Evolutionary conservation across 148 eudicot species (phyloP), one percentile per base, ranked within the genome.

Genomic region (Salicornia ramosissima): DNA sequence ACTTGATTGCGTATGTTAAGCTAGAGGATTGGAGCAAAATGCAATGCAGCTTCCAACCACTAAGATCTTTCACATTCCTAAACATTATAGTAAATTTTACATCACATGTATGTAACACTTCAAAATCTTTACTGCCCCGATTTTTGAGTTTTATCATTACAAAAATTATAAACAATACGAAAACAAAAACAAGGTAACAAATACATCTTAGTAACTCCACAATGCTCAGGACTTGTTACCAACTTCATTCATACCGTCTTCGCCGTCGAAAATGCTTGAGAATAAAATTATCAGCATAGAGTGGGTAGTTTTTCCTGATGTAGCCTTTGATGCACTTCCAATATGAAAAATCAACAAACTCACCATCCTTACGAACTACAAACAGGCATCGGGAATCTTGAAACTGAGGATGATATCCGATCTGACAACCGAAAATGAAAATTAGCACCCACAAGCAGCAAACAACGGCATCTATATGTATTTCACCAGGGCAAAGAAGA

Each of bases 251-350:
- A 24, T 51, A 69, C 24, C 81, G 88, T 54, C 79, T 85, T 51
- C 85, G 88, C 77, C 80, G 65, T 72, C 82, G 80, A 65, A 88
- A 93, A 80, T 93, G 98, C 80, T 88, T 83, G 70, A 84, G 87
- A 58, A 93, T 90, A 65, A 90, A 93, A 70, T 78, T 87, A 72
- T 93, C 92, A 5, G 98, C 98, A 70, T 88, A 84, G 0, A 79
- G 86, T 4, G 98, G 96, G 77, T 93, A 90, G 19, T 83, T 83
- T 80, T 85, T 90, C 71, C 81, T 76, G 66, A 90, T 84, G 46
- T 84, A 81, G 10, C 90, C 95, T 81, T 90, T 88, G 76, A 93
- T 82, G 80, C 96, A 90, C 83, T 93, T 90, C 98, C 96, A 88
- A 74, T 88, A 93, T 25, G 95, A 93, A 62, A 93, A 90, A 71